phyloP scores from a whole-genome alignment of 2,329 filamentous ascomycete genomes.

The Fusarium sp. region DNA sequence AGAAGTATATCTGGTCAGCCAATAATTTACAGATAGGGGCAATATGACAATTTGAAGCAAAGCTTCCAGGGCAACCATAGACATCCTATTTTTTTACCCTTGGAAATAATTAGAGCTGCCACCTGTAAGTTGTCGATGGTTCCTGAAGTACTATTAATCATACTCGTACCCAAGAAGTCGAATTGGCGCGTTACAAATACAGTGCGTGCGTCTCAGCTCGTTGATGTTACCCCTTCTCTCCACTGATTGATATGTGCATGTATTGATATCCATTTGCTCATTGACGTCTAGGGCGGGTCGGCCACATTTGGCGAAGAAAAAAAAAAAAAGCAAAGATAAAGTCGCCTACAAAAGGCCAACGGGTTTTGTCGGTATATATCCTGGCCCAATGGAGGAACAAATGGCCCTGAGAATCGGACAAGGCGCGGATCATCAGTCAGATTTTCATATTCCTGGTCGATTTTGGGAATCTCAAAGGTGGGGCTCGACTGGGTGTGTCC shows the following conservation, averaged over 20 bases:
- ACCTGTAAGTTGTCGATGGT: slow-evolving; percentile 7
- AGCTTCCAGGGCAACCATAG: background rate
- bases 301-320: slow-evolving; percentile 11
- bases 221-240: slow-evolving; percentile 39
- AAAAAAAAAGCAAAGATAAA: slow-evolving; percentile 30
- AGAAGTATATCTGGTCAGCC: slow-evolving; percentile 1
- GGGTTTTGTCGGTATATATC: background rate
- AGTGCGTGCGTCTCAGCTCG: slow-evolving; percentile 21
- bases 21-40: slow-evolving; percentile 7
- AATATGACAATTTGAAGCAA: slow-evolving; percentile 18
- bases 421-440: slow-evolving; percentile 2
- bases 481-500: background rate
- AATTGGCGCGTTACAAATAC: slow-evolving; percentile 30
- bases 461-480: background rate
- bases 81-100: background rate
- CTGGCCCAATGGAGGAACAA: background rate
- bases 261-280: slow-evolving; percentile 6
- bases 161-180: slow-evolving; percentile 10
- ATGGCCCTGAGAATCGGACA: background rate
- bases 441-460: background rate
- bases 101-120: background rate
- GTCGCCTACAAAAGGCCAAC: slow-evolving; percentile 7
- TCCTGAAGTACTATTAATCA: slow-evolving; percentile 1
- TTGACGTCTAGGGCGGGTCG: slow-evolving; percentile 15
- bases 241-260: slow-evolving; percentile 13